A percentile compares a stretch with the other conserved stretches of the same genome.
Evolutionary conservation across 495 filamentous ascomycete genomes (phyloP).

Genomic region (Aeminium ludgeri): DNA sequence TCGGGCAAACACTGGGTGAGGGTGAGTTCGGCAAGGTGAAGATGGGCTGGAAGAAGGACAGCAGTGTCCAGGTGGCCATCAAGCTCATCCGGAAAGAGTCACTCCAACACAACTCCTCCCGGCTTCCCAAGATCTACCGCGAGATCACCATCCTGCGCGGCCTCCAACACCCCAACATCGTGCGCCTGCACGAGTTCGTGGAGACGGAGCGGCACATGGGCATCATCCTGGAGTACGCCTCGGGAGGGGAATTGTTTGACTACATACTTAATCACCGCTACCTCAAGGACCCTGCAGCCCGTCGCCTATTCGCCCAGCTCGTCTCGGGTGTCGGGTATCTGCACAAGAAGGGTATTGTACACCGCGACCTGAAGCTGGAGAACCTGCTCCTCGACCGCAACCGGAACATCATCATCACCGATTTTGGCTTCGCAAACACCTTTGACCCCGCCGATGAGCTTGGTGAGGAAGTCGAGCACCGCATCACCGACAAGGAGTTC

Average conservation of each 20-base stretch:
- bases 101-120: constrained; percentile 66
- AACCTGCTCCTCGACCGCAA: constrained; percentile 92
- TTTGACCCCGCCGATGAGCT: constrained; percentile 83
- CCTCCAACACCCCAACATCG: constrained; percentile 88
- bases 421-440: constrained; percentile 98
- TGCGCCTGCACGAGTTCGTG: constrained; percentile 93
- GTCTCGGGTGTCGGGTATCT: constrained; percentile 95
- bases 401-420: constrained; percentile 97
- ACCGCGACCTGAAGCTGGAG: constrained; percentile 93
- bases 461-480: constrained; percentile 76
- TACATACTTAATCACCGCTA: constrained; percentile 95
- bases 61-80: constrained; percentile 87
- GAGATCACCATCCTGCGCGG: constrained; percentile 82
- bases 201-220: constrained; percentile 93
- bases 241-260: constrained; percentile 93
- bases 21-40: constrained; percentile 99
- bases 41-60: constrained; percentile 96
- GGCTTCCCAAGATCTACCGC: constrained; percentile 90
- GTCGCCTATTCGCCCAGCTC: constrained; percentile 85
- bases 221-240: constrained; percentile 96
- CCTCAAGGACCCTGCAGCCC: constrained; percentile 79
- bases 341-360: constrained; percentile 98
- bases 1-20: constrained; percentile 94
- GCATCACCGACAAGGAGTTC: constrained; percentile 66
- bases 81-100: constrained; percentile 90